These are phyloP conservation scores for Bocquillonia castaneifolia DNA, from an alignment of 441 rosid genomes.

Conservation along the genomic window DNA sequence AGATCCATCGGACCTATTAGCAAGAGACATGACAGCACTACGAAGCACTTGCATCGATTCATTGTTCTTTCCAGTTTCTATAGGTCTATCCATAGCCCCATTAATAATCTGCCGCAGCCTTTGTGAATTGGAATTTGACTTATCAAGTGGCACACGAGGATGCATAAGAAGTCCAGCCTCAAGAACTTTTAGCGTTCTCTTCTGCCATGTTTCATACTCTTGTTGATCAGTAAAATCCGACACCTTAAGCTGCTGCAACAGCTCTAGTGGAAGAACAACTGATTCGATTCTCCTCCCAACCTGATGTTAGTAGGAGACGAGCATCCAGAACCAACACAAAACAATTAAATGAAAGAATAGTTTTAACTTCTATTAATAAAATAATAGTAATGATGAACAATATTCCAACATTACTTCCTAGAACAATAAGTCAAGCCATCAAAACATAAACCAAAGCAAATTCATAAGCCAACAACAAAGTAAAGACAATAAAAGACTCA, in stretches of 20 bases:
- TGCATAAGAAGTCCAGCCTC: slow-evolving; percentile 85
- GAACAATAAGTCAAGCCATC: too few relatives aligned
- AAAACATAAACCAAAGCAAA: not conserved
- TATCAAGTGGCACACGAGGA: slow-evolving; percentile 79
- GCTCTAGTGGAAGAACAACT: slow-evolving; percentile 80
- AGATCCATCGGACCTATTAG: slow-evolving; percentile 80
- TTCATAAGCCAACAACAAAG: slow-evolving; percentile 1
- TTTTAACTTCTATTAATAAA: not conserved
- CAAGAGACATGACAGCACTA: slow-evolving; percentile 72
- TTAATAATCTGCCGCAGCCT: slow-evolving; percentile 68
- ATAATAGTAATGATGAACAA: too few relatives aligned
- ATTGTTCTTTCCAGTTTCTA: slow-evolving; percentile 87
- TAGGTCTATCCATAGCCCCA: slow-evolving; percentile 64
- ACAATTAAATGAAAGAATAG: not conserved
- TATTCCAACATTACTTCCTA: too few relatives aligned
- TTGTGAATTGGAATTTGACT: slow-evolving; percentile 52
- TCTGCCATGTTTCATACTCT: slow-evolving; percentile 83
- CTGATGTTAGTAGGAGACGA: slow-evolving; percentile 32
- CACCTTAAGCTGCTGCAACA: slow-evolving; percentile 82
- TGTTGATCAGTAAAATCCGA: slow-evolving; percentile 85
- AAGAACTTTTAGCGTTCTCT: slow-evolving; percentile 72
- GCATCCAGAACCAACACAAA: not conserved
- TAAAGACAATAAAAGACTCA: slow-evolving; percentile 9
- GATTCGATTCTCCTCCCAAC: slow-evolving; percentile 87
- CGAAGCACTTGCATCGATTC: slow-evolving; percentile 95